Evolutionary conservation across 139 green algal genomes (phyloP), one percentile per base, ranked within the genome.

Genomic region (Edaphochlamys debaryana): DNA sequence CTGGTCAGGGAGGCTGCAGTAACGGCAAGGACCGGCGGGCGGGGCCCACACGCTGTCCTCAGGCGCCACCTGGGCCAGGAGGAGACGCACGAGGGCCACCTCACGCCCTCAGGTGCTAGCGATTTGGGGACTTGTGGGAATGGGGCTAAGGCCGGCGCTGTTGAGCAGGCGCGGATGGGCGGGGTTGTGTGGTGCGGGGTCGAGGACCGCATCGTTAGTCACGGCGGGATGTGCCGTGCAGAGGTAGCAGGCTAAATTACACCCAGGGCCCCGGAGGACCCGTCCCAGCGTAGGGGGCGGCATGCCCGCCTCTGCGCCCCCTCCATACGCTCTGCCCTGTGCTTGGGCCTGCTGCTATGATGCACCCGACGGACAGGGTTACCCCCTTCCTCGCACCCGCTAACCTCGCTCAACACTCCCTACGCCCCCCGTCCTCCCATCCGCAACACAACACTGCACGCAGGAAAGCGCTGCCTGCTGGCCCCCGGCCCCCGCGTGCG

Each of bases 401-500:
- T n/a, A n/a, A n/a, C n/a, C n/a, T n/a, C n/a, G n/a, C n/a, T n/a
- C n/a, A n/a, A n/a, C n/a, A n/a, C n/a, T n/a, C n/a, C n/a, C n/a
- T n/a, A n/a, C n/a, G n/a, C n/a, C n/a, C n/a, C n/a, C n/a, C n/a
- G n/a, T n/a, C n/a, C n/a, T n/a, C n/a, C n/a, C n/a, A n/a, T n/a
- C n/a, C n/a, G n/a, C n/a, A n/a, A n/a, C 48, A 54, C 11, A 54
- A 9, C 11, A 15, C 48, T 15, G 48, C 48, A 54, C 11, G 30
- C 60, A 81, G 75, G 75, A 41, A 45, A 48, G 3, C 60, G 42
- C 22, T 81, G 75, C 40, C 62, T 60, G 20, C 60, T 81, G 40
- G 60, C 75, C 11, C 60, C 60, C 4, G 22, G n/a, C 0, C 40
- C 62, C 0, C n/a, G 5, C 19, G 75, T 71, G 0, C 75, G 63